phyloP scores from a whole-genome alignment of 345 rosid species.

The Eucalyptus marginata region DNA sequence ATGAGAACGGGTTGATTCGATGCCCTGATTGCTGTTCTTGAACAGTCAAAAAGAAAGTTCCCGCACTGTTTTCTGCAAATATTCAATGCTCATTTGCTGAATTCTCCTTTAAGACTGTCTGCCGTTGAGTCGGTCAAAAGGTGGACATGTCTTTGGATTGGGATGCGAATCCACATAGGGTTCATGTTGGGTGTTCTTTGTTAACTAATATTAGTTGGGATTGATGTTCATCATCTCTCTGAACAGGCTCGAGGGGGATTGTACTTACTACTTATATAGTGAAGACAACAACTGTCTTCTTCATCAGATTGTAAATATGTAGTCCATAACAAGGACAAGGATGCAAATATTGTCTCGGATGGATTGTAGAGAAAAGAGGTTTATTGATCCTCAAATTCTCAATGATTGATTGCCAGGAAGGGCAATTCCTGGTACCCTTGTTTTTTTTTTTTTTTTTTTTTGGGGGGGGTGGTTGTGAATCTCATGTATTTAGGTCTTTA shows the following conservation, averaged over 20 bases:
- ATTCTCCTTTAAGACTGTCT: background rate
- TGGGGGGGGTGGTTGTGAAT: background rate
- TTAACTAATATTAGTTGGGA: background rate
- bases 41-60: background rate
- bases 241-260: background rate
- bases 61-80: background rate
- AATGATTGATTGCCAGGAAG: background rate
- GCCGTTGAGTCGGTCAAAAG: background rate
- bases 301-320: background rate
- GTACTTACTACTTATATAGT: background rate
- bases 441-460: background rate
- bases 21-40: conserved; percentile 57
- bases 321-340: background rate
- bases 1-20: conserved; percentile 83
- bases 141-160: background rate
- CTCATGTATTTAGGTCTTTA: background rate
- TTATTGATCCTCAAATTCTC: background rate
- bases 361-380: background rate
- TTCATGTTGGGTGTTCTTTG: background rate
- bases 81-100: background rate
- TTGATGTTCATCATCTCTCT: background rate
- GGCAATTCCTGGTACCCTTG: background rate
- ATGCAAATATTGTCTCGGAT: background rate
- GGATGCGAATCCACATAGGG: background rate
- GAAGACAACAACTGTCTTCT: background rate